Evolutionary conservation across 2,329 filamentous ascomycete species (phyloP), one percentile per base, ranked within the genome.

Genomic region (Magnaporthiopsis rhizophila): DNA sequence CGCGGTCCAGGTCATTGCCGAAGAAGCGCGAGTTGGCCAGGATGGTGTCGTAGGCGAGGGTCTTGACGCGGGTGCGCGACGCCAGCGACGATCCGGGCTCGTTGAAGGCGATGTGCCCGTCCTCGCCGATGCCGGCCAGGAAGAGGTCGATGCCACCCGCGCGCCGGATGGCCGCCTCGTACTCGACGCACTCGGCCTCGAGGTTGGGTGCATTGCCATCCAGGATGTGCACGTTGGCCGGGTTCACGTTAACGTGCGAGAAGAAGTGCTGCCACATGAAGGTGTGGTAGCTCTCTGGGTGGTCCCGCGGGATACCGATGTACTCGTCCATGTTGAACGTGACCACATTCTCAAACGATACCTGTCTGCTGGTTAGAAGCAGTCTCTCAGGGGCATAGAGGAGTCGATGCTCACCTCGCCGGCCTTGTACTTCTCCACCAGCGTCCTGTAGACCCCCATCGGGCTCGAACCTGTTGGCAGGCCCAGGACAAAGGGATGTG

Each of bases 261-360:
- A 93, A 92, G 78, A 92, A 90, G 76, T 92, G 83, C 76, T 86
- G 87, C 81, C 90, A 91, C 89, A 92, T 92, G 79, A 91, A 93
- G 71, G 85, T 87, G 78, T 92, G 89, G 76, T 92, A 92, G 72
- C 86, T 89, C 73, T 91, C 86, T 4, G 89, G 88, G 74, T 92
- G 89, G 69, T 89, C 86, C 67, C 87, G 83, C 26, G 89, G 85
- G 62, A 92, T 82, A 61, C 86, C 87, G 67, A 92, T 87, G 72
- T 92, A 92, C 77, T 92, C 89, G 75, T 92, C 89, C 74, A 76
- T 76, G 69, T 76, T 76, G 80, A 92, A 92, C 3, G 89, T 92
- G 68, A 92, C 80, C 70, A 92, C 88, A 86, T 92, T 82, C 69
- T 84, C 84, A 74, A 76, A 76, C 1, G 72, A 73, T 61, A 73